phyloP scores from a whole-genome alignment of 2,329 filamentous ascomycete genomes.

The Tolypocladium cylindrosporum region DNA sequence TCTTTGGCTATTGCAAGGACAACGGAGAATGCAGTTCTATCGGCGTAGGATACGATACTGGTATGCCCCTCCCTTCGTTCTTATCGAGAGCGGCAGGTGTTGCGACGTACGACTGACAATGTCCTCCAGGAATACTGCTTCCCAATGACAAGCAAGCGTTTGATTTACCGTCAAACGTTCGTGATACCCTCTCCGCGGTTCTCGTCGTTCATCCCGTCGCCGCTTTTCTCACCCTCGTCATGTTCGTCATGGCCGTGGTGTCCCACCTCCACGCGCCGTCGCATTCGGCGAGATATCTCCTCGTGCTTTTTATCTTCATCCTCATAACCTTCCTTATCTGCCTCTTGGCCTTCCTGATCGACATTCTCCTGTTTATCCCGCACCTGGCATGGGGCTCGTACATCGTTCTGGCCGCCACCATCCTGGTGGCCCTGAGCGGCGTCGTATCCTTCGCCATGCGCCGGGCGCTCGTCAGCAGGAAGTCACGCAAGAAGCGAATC shows the following conservation, averaged over 20 bases:
- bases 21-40: constrained; percentile 55
- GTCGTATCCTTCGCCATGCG: constrained; percentile 93
- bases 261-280: constrained; percentile 82
- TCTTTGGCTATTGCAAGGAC: constrained; percentile 77
- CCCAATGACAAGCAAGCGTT: constrained; percentile 34
- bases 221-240: constrained; percentile 73
- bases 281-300: constrained; percentile 81
- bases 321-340: constrained; percentile 77
- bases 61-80: constrained; percentile 33
- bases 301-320: constrained; percentile 75
- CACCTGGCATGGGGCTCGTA: constrained; percentile 92
- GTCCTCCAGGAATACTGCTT: constrained; percentile 11
- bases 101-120: not conserved
- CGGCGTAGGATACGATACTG: constrained; percentile 75
- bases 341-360: constrained; percentile 81
- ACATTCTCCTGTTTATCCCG: constrained; percentile 88
- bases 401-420: constrained; percentile 80
- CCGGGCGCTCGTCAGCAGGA: constrained; percentile 79
- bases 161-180: constrained; percentile 41
- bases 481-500: constrained; percentile 86
- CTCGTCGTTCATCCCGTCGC: constrained; percentile 90
- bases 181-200: constrained; percentile 68
- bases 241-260: constrained; percentile 67
- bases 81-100: not conserved
- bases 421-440: constrained; percentile 70